These are phyloP conservation scores for Saccharomycopsis crataegensis DNA, from an alignment of 1,139 yeast species.

Conservation along the genomic window DNA sequence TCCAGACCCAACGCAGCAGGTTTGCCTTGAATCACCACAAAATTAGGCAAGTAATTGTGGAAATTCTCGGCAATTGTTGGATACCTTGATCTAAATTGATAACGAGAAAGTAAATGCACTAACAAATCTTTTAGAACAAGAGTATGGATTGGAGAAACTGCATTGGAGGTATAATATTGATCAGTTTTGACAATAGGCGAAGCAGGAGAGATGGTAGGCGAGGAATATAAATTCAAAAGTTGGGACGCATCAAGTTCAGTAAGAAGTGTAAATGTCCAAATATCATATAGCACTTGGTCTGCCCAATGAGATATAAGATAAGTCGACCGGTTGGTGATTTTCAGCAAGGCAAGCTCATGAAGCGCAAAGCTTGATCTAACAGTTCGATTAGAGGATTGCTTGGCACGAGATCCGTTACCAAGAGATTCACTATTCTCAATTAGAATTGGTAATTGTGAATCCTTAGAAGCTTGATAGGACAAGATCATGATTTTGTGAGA, in stretches of 20 bases:
- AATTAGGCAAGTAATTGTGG: constrained; percentile 10
- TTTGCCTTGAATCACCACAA: not conserved
- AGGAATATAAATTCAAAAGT: not conserved
- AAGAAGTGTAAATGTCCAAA: constrained; percentile 15
- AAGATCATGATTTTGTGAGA: constrained; percentile 9
- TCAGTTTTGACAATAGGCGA: too few relatives aligned
- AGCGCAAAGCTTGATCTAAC: constrained; percentile 10
- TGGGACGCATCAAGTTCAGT: constrained; percentile 4
- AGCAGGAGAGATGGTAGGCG: not conserved
- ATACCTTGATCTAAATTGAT: constrained; percentile 13
- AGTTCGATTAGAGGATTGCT: constrained; percentile 1
- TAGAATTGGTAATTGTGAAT: constrained; percentile 15
- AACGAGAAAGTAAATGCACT: constrained; percentile 6
- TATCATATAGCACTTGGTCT: constrained; percentile 12
- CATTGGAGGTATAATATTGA: not conserved
- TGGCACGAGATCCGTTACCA: not conserved
- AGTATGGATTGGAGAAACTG: not conserved
- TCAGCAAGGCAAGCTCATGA: constrained; percentile 7
- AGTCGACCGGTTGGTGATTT: not conserved
- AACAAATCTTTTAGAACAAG: constrained; percentile 5
- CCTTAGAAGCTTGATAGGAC: constrained; percentile 14
- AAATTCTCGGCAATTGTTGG: constrained; percentile 15
- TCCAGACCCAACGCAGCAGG: constrained; percentile 7
- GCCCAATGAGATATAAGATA: constrained; percentile 10
- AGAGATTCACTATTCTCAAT: constrained; percentile 7